Evolutionary conservation across 352 stramenopile genomes (phyloP).

Genomic region (Thraustochytrium sp.): DNA sequence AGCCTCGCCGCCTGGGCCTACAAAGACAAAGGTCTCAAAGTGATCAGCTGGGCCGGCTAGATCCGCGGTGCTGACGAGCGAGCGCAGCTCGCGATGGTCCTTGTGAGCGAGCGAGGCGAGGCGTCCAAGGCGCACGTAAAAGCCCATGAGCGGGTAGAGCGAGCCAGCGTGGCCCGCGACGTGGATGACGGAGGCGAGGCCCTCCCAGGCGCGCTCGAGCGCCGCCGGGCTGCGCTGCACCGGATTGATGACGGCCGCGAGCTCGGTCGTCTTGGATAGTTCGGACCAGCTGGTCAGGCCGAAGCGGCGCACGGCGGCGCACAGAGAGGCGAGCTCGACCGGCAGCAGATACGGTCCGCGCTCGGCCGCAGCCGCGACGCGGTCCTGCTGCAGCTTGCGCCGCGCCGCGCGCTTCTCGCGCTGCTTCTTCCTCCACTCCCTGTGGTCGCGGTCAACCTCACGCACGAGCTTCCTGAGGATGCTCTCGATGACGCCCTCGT

Average conservation of each 20-base stretch:
- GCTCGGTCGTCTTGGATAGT: not conserved
- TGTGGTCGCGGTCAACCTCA: not conserved
- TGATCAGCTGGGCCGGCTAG: not conserved
- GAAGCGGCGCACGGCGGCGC: not conserved
- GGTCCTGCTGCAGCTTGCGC: not conserved
- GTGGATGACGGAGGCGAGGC: not conserved
- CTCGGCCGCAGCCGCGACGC: not conserved
- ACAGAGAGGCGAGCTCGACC: not conserved
- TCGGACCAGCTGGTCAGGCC: not conserved
- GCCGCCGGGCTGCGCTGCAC: not conserved
- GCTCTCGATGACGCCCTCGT: not conserved
- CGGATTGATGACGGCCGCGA: not conserved
- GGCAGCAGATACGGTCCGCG: not conserved
- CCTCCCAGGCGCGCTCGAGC: not conserved
- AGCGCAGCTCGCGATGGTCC: not conserved
- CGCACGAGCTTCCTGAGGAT: constrained; percentile 17
- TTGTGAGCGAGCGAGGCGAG: not conserved
- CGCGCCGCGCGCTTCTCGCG: not conserved
- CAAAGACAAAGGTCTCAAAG: not conserved
- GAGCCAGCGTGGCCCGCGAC: not conserved
- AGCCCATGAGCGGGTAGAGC: constrained; percentile 5
- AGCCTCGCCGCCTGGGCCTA: not conserved
- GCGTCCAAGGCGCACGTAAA: not conserved
- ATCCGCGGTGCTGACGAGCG: not conserved
- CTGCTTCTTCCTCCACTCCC: not conserved